phyloP scores from a whole-genome alignment of 2,329 filamentous ascomycete genomes.

The Aspergillus candidus region DNA sequence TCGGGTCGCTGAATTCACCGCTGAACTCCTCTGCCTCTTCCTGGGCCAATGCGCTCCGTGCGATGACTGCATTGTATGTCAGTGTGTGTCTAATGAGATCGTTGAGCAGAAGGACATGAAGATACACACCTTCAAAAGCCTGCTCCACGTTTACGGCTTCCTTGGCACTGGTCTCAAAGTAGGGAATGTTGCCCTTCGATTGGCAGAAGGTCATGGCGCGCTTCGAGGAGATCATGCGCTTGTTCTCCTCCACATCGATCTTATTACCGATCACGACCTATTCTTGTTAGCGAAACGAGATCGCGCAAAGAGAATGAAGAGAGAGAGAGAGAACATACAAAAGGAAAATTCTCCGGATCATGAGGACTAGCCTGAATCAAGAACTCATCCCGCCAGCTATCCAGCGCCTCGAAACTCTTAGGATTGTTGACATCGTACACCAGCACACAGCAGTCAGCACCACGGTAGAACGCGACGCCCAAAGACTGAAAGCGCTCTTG shows the following conservation, averaged over 20 bases:
- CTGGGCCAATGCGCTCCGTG: conserved; percentile 87
- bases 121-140: conserved; percentile 60
- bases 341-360: conserved; percentile 95
- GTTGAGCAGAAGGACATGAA: background rate
- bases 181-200: conserved; percentile 93
- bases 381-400: conserved; percentile 98
- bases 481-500: conserved; percentile 97
- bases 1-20: conserved; percentile 94
- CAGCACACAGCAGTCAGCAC: conserved; percentile 94
- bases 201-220: conserved; percentile 96
- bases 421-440: conserved; percentile 99
- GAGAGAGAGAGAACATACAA: conserved; percentile 55
- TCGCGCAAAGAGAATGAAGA: background rate
- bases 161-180: conserved; percentile 99
- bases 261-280: conserved; percentile 97
- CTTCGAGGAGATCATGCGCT: conserved; percentile 93
- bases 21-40: conserved; percentile 98
- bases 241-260: conserved; percentile 97
- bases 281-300: background rate
- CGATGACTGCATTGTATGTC: conserved; percentile 63
- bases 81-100: conserved; percentile 1
- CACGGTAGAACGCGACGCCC: conserved; percentile 94
- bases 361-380: conserved; percentile 93
- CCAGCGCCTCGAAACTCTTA: conserved; percentile 96
- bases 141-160: conserved; percentile 97